Evolutionary conservation across 1,284 basidiomycete genomes (phyloP).

Genomic region (Megacollybia platyphylla): DNA sequence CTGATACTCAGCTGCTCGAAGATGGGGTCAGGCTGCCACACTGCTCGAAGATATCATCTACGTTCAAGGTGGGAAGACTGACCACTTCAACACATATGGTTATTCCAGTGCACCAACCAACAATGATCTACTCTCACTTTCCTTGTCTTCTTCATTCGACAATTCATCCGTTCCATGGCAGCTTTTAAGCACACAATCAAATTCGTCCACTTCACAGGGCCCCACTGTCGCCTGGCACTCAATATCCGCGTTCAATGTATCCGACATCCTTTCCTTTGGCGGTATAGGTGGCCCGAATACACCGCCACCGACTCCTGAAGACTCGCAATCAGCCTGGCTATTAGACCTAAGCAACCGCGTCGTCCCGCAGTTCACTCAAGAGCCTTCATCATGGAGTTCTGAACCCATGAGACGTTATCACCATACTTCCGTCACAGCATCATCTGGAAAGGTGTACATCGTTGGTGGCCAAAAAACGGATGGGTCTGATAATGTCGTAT

Average conservation of each 20-base stretch:
- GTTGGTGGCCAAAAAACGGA: slow-evolving; percentile 71
- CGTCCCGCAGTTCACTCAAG: slow-evolving; percentile 30
- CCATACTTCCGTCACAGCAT: slow-evolving; percentile 46
- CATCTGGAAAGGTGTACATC: slow-evolving; percentile 40
- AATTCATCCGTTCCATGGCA: slow-evolving; percentile 55
- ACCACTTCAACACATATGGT: slow-evolving; percentile 51
- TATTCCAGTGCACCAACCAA: slow-evolving; percentile 66
- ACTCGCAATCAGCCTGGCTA: slow-evolving; percentile 51
- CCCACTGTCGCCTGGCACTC: slow-evolving; percentile 75
- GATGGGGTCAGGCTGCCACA: slow-evolving; percentile 73
- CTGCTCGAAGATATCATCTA: slow-evolving; percentile 51
- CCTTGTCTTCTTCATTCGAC: slow-evolving; percentile 49
- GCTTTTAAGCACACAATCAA: slow-evolving; percentile 33
- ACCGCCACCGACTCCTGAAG: slow-evolving; percentile 32
- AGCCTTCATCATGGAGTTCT: slow-evolving; percentile 42
- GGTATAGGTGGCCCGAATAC: slow-evolving; percentile 58
- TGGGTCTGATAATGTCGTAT: slow-evolving; percentile 52
- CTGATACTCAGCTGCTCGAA: slow-evolving; percentile 14
- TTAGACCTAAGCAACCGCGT: slow-evolving; percentile 28
- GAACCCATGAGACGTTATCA: slow-evolving; percentile 66
- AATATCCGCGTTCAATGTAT: slow-evolving; percentile 47
- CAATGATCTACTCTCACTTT: slow-evolving; percentile 57
- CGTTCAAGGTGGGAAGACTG: slow-evolving; percentile 71
- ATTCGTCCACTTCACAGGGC: slow-evolving; percentile 29
- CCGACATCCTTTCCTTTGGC: slow-evolving; percentile 55